Conservation (phyloP, 2,329 filamentous ascomycete genomes). For the Fusarium veterinarium region DNA sequence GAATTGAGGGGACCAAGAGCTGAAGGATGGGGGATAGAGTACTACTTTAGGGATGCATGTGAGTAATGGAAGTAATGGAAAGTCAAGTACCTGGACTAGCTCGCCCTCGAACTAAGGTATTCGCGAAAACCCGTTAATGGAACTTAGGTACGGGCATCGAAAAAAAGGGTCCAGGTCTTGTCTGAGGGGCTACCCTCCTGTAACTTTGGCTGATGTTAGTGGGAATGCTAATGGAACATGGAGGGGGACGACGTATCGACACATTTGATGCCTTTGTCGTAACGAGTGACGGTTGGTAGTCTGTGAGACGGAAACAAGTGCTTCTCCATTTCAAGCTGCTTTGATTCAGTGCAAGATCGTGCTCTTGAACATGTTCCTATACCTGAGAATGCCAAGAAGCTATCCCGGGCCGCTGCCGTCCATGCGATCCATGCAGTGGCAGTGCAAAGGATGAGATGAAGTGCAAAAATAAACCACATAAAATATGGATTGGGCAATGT, state of each 20-base stretch:
- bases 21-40: conserved; percentile 20
- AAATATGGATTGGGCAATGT: background rate
- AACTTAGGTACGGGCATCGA: background rate
- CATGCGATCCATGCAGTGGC: conserved; percentile 30
- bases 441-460: conserved; percentile 19
- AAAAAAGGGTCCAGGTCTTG: conserved; percentile 8
- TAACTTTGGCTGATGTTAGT: conserved; percentile 13
- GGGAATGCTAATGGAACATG: background rate
- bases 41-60: conserved; percentile 2
- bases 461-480: background rate
- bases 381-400: conserved; percentile 21
- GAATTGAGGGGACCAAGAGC: conserved; percentile 30
- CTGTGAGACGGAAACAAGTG: background rate
- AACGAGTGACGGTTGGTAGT: background rate
- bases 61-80: background rate
- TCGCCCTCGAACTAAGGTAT: background rate
- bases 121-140: conserved; percentile 12
- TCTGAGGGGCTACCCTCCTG: conserved; percentile 13
- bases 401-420: conserved; percentile 32
- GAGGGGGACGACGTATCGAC: background rate
- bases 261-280: background rate
- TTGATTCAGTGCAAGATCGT: background rate
- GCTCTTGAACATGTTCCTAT: background rate
- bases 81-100: conserved; percentile 11
- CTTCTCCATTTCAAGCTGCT: background rate